Evolutionary conservation across 148 eudicot genomes (phyloP), one percentile per base, ranked within the genome.

Genomic region (Rhododendron molle): DNA sequence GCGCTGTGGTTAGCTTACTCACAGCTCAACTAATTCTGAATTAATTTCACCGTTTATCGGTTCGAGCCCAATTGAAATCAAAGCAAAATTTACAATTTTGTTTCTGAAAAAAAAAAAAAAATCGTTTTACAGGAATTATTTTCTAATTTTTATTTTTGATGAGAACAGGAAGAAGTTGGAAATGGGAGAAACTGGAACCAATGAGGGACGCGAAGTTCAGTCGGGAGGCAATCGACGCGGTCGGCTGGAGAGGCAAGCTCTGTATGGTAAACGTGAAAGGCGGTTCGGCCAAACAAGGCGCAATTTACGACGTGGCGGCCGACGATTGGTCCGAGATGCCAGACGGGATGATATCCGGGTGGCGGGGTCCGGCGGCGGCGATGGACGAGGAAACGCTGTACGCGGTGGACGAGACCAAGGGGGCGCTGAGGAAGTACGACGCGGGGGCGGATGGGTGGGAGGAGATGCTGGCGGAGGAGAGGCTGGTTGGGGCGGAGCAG

Each of bases 351-450:
- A 36, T 91, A 5, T 80, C 36, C 2, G 99, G 99, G 47, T 96
- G 99, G 99, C 85, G 88, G 36, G 99, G 99, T 0, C 98, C 98
- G 72, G 98, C 91, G 62, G 98, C 98, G 20, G 84, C 99, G 4
- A 90, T 95, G 95, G 92, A 88, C 1, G 98, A 96, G 85, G 90
- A 93, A 46, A 85, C 36, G 5, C 85, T 96, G 0, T 96, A 85
- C 58, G 83, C 85, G 81, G 95, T 96, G 81, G 95, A 96, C 54
- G 92, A 91, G 76, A 60, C 85, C 0, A 95, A 89, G 62, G 99
- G 98, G 11, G 86, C 78, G 23, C 78, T 96, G 80, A 92, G 81
- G 23, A 91, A 78, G 74, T 95, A 95, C 69, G 91, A 88, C 43
- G 85, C 88, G 34, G 89, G 18, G 18, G 46, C 38, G 18, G 96